Evolutionary conservation across 345 rosid genomes (phyloP).

Genomic region (Lepidium africanum): DNA sequence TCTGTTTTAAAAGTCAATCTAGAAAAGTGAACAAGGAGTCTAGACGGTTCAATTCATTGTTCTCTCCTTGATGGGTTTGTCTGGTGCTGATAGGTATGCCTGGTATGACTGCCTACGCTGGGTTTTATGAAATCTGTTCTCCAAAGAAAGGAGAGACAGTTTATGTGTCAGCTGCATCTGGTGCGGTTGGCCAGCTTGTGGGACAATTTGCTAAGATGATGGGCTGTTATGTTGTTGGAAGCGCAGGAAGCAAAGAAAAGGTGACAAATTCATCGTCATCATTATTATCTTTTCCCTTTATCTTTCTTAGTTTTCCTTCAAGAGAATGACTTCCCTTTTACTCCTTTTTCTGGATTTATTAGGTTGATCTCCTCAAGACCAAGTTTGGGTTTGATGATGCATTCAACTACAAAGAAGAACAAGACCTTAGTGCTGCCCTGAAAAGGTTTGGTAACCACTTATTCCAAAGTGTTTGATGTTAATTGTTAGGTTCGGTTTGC

Average conservation of each 20-base stretch:
- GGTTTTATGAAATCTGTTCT: conserved; percentile 35
- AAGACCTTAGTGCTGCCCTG: conserved; percentile 41
- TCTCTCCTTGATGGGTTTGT: not conserved
- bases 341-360: not conserved
- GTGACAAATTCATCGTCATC: conserved; percentile 9
- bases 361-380: conserved; percentile 58
- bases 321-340: not conserved
- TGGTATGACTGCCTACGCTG: conserved; percentile 46
- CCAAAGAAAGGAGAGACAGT: conserved; percentile 43
- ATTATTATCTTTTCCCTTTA: not conserved
- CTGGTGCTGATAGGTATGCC: conserved; percentile 33
- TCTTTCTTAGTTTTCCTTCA: not conserved
- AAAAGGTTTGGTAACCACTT: conserved; percentile 37
- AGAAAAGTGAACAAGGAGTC: not conserved
- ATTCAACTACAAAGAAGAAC: conserved; percentile 69
- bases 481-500: not conserved
- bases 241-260: conserved; percentile 46
- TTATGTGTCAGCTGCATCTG: conserved; percentile 46
- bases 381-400: conserved; percentile 69
- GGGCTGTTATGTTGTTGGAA: conserved; percentile 54
- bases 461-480: not conserved
- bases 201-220: conserved; percentile 45
- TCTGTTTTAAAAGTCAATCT: not conserved
- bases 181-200: conserved; percentile 52
- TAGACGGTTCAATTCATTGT: not conserved